Base-by-base conservation (phyloP, 345 rosid genomes). In the Salix arbutifolia region DNA sequence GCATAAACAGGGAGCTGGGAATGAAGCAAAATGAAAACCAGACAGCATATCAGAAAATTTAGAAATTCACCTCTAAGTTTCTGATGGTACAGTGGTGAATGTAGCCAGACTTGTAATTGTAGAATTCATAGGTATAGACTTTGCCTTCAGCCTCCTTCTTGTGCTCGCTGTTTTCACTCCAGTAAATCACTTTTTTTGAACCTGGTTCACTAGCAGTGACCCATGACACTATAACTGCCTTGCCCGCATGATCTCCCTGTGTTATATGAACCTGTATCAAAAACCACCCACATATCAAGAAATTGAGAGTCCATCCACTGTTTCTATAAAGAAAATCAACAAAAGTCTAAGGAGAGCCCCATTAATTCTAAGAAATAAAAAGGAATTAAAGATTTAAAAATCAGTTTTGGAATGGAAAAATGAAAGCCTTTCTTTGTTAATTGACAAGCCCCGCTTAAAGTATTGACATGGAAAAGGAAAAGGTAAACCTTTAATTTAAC, bases 191-290 rank as follows among this genome's bases (percentile, higher is more conserved):
- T 23, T 17, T 70, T 61, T 75, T 86, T n/a, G 97, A 87, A 66
- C 94, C 93, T 19, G 90, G 83, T 50, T 88, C 90, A 67, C 87
- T 87, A 78, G 69, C 74, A 26, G 97, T 95, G 77, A 95, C 94
- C 99, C 99, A 95, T 65, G 99, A 95, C 56, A 93, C 86, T 74
- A 91, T 93, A 85, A 95, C 86, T 73, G 87, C 96, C 76, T 84
- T 89, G 6, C 97, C 99, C 46, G 79, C 92, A 33, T 77, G 88
- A 86, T 95, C 97, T 74, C 97, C 99, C 90, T 91, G 99, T 72
- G 97, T 95, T 86, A 95, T 85, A 77, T 95, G 97, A 60, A 94
- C 97, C 89, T 89, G 69, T 73, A 28, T 77, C 10, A 44, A 70
- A 56, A 56, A 68, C 65, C 74, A 53, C 19, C 53, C 48, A 56